Percentiles rank a stretch among this genome's conserved stretches.
Evolutionary conservation across 1,284 basidiomycete species (phyloP).

Genomic region (Peniophora sp.): DNA sequence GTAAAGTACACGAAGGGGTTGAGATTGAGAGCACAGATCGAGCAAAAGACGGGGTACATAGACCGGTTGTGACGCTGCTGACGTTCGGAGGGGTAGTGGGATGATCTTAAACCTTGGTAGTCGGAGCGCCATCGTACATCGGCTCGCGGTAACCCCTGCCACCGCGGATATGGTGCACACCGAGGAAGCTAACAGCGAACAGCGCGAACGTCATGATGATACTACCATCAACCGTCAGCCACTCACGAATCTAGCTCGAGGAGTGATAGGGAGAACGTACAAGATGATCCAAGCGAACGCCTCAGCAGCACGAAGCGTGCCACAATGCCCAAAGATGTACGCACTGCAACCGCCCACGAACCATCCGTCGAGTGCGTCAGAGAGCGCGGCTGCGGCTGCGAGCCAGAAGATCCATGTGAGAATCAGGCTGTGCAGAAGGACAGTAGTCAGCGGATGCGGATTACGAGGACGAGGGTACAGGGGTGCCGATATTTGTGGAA

Average conservation of each 20-base stretch:
- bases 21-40: background rate
- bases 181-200: slow-evolving; percentile 20
- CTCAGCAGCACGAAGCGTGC: slow-evolving; percentile 24
- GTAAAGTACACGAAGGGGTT: background rate
- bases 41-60: background rate
- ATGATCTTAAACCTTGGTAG: background rate
- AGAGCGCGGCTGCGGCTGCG: slow-evolving; percentile 37
- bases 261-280: slow-evolving; percentile 13
- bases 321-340: slow-evolving; percentile 1
- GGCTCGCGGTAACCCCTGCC: slow-evolving; percentile 22
- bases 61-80: background rate
- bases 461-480: background rate
- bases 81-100: background rate
- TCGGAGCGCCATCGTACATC: background rate
- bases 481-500: background rate
- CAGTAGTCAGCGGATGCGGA: slow-evolving; percentile 1
- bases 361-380: slow-evolving; percentile 21
- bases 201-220: slow-evolving; percentile 22
- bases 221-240: slow-evolving; percentile 11
- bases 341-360: slow-evolving; percentile 21
- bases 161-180: slow-evolving; percentile 18
- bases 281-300: slow-evolving; percentile 26
- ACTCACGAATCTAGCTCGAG: background rate
- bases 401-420: slow-evolving; percentile 70
- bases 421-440: slow-evolving; percentile 33